Evolutionary conservation across 192 early-diverging fungal genomes (phyloP).

Genomic region (Oehlia diaphana): DNA sequence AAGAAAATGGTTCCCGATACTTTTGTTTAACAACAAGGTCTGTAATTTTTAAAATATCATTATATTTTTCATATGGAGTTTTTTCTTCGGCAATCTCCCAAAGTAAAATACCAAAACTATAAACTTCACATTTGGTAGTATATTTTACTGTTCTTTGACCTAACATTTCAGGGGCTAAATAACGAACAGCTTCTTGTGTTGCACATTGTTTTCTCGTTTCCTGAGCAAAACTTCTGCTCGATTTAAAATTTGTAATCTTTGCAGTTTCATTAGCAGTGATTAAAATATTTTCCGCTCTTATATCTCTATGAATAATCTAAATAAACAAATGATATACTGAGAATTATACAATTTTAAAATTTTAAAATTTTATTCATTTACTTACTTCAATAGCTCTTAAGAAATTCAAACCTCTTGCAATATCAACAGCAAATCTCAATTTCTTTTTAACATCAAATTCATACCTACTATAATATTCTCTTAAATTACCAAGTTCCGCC

Average conservation of each 20-base stretch:
- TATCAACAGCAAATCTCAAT: constrained; percentile 38
- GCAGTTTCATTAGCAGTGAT: neutral
- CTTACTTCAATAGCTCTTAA: constrained; percentile 33
- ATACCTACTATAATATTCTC: constrained; percentile 37
- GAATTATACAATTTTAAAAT: too few species aligned
- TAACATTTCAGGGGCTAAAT: constrained; percentile 24
- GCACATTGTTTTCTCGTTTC: neutral
- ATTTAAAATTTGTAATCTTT: constrained; percentile 42
- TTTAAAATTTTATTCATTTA: neutral
- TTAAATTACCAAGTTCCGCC: constrained; percentile 19
- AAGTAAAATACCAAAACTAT: constrained; percentile 24
- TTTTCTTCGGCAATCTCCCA: constrained; percentile 16
- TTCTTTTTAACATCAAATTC: constrained; percentile 18
- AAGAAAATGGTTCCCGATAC: neutral
- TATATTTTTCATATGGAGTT: constrained; percentile 1
- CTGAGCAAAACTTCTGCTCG: constrained; percentile 9
- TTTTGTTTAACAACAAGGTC: neutral
- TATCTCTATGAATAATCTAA: constrained; percentile 32
- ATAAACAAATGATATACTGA: neutral
- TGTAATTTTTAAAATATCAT: neutral
- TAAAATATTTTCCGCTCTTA: constrained; percentile 28
- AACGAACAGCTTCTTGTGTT: neutral
- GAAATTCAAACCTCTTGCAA: constrained; percentile 40
- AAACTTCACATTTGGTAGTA: constrained; percentile 20
- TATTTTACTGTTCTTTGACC: neutral